phyloP scores from a whole-genome alignment of 352 stramenopile genomes.

The Poterioochromonas sp. region DNA sequence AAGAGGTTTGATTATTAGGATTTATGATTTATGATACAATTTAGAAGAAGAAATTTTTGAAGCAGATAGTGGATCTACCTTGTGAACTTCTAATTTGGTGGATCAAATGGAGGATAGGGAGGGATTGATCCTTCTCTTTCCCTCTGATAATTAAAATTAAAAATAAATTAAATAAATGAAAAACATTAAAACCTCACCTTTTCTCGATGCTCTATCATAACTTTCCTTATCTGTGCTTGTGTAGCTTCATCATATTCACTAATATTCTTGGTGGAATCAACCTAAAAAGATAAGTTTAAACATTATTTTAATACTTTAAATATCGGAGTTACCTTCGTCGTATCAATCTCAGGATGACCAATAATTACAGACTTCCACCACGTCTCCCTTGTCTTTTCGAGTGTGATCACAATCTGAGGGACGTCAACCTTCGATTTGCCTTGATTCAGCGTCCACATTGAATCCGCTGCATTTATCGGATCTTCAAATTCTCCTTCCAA shows the following conservation, averaged over 20 bases:
- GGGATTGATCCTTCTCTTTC: no score
- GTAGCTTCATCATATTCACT: conserved; percentile 46
- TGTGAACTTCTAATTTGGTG: no score
- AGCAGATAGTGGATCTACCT: no score
- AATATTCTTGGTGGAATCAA: conserved; percentile 43
- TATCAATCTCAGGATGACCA: conserved; percentile 47
- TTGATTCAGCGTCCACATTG: conserved; percentile 42
- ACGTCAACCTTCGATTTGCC: conserved; percentile 1
- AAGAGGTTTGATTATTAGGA: no score
- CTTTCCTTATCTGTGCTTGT: conserved; percentile 44
- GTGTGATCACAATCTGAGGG: conserved; percentile 37
- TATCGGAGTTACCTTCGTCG: no score
- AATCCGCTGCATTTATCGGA: conserved; percentile 40
- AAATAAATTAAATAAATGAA: no score
- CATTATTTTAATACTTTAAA: not conserved
- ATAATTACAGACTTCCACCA: conserved; percentile 44
- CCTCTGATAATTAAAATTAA: no score
- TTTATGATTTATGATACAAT: no score
- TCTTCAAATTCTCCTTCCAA: conserved; percentile 38
- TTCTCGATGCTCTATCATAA: conserved; percentile 47
- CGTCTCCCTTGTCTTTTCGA: conserved; percentile 39
- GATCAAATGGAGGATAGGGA: no score
- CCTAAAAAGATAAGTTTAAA: conserved; percentile 16
- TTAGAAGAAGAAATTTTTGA: no score
- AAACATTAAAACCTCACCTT: conserved; percentile 35